phyloP scores from a whole-genome alignment of 306 rosid genomes.

The barrel medic (Medicago truncatula) region DNA sequence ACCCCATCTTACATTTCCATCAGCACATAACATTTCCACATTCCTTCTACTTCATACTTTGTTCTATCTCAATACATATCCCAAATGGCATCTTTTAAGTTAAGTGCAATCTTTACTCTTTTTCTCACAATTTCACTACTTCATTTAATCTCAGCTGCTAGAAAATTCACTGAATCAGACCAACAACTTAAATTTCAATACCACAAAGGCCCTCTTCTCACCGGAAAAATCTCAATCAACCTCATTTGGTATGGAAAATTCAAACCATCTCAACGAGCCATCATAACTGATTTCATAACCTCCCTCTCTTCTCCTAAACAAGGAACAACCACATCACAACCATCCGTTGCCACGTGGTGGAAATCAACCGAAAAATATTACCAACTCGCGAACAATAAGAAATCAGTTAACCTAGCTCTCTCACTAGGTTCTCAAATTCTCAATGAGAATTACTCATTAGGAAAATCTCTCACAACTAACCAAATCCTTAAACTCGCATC shows the following conservation, averaged over 20 bases:
- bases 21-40: not conserved
- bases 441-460: conserved; percentile 51
- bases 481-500: conserved; percentile 52
- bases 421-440: conserved; percentile 49
- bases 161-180: conserved; percentile 38
- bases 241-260: conserved; percentile 64
- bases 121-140: conserved; percentile 38
- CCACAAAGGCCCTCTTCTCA: conserved; percentile 50
- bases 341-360: conserved; percentile 65
- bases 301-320: conserved; percentile 46
- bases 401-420: conserved; percentile 36
- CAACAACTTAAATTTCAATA: conserved; percentile 44
- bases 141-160: conserved; percentile 40
- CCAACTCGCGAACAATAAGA: conserved; percentile 36
- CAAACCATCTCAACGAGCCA: conserved; percentile 61
- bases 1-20: not conserved
- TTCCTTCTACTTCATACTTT: not conserved
- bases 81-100: conserved; percentile 42
- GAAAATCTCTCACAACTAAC: conserved; percentile 58
- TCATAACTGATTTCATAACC: conserved; percentile 52
- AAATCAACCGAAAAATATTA: conserved; percentile 57
- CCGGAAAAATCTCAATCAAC: conserved; percentile 46
- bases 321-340: conserved; percentile 34
- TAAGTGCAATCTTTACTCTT: conserved; percentile 5
- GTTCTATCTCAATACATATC: not conserved